Evolutionary conservation across 2,329 filamentous ascomycete species (phyloP).

Genomic region (Aspergillus fumigatiaffinis): DNA sequence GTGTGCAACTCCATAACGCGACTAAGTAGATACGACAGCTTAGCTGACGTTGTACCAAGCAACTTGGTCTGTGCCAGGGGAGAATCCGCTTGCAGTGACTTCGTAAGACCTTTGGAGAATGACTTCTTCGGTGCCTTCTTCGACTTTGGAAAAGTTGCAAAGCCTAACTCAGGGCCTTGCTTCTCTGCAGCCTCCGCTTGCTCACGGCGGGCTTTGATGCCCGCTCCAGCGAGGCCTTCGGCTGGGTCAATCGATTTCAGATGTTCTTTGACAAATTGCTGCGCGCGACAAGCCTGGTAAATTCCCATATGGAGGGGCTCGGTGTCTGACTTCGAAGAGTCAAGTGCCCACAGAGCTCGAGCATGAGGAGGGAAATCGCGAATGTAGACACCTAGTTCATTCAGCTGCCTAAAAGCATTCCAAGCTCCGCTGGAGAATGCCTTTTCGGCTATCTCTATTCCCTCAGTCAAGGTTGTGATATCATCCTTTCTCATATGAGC

Average conservation of each 20-base stretch:
- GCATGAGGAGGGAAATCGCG: conserved; percentile 61
- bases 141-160: conserved; percentile 10
- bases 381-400: conserved; percentile 75
- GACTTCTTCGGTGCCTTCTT: conserved; percentile 27
- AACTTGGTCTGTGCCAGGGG: conserved; percentile 60
- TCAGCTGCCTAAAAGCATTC: conserved; percentile 62
- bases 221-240: conserved; percentile 39
- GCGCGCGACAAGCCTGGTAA: conserved; percentile 53
- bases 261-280: conserved; percentile 48
- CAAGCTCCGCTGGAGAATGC: conserved; percentile 62
- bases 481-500: conserved; percentile 61
- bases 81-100: conserved; percentile 37
- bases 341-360: conserved; percentile 65
- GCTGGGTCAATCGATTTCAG: conserved; percentile 34
- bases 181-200: conserved; percentile 18
- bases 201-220: conserved; percentile 34
- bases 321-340: conserved; percentile 35
- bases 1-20: conserved; percentile 64
- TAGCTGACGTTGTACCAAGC: conserved; percentile 78
- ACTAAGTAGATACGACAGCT: conserved; percentile 80
- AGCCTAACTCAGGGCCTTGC: conserved; percentile 10
- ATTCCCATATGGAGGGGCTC: conserved; percentile 55
- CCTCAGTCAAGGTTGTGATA: conserved; percentile 55
- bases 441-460: conserved; percentile 61
- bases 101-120: conserved; percentile 25